Evolutionary conservation across 352 stramenopile species (phyloP).

Genomic region (Phytopythium boreale): DNA sequence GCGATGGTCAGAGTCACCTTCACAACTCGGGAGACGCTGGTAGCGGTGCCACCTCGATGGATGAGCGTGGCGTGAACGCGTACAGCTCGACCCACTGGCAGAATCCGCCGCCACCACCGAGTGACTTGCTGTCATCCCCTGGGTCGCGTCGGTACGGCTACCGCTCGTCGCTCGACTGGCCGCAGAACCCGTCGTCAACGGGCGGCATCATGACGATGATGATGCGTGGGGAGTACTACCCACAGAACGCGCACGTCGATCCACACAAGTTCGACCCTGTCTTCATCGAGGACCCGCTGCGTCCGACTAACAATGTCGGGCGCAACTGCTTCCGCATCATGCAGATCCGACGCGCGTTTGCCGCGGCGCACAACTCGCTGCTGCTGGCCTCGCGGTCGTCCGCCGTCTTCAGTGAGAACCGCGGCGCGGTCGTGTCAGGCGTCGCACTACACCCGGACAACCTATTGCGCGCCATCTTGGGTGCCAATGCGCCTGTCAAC

Average conservation of each 20-base stretch:
- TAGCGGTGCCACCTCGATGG: conserved; percentile 19
- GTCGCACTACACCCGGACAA: conserved; percentile 79
- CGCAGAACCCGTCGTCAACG: conserved; percentile 25
- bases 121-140: conserved; percentile 53
- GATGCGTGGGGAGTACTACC: conserved; percentile 28
- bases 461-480: conserved; percentile 69
- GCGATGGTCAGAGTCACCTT: not conserved
- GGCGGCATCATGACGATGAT: conserved; percentile 35
- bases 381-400: conserved; percentile 57
- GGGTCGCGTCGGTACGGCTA: conserved; percentile 66
- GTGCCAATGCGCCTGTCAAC: conserved; percentile 48
- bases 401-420: conserved; percentile 52
- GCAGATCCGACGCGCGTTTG: conserved; percentile 80
- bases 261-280: conserved; percentile 92
- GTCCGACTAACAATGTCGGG: conserved; percentile 94
- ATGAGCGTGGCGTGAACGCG: conserved; percentile 40
- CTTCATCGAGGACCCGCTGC: conserved; percentile 95
- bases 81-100: conserved; percentile 63
- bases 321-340: conserved; percentile 96
- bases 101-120: conserved; percentile 44
- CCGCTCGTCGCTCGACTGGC: conserved; percentile 63
- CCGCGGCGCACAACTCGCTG: conserved; percentile 65
- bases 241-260: conserved; percentile 55
- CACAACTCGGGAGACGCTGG: not conserved
- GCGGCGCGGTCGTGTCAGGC: conserved; percentile 51